Evolutionary conservation across 495 filamentous ascomycete species (phyloP), one percentile per base, ranked within the genome.

Genomic region (Haplographium delicatum): DNA sequence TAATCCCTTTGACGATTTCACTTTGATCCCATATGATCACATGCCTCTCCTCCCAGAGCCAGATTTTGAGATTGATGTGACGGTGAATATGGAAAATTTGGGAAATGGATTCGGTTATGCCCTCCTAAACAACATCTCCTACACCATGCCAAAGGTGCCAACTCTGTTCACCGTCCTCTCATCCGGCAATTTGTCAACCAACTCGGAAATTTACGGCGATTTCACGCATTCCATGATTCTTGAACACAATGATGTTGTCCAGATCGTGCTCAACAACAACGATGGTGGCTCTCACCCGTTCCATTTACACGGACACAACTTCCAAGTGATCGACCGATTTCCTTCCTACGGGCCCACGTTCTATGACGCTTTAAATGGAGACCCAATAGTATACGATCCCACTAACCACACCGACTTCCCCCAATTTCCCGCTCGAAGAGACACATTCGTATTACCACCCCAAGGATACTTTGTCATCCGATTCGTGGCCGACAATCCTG

Each of bases 181-280:
- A 81, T 2, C 85, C 83, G 5, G 55, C 72, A 15, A 27, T 23
- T 5, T 30, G n/a, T 25, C 49, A 46, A 81, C 77, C 1, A 69
- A 93, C 54, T 62, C 80, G 0, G 51, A 51, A 1, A 72, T 91
- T 34, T 95, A 95, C 62, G 89, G 89, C 16, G 44, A 24, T 4
- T 79, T 81, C 60, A 81, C 85, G 23, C 76, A 87, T 59, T 67
- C 84, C 0, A 73, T 82, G 59, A 65, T 91, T 13, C 70, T 91
- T 5, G 66, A 76, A 0, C 76, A 85, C 45, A 71, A 72, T 35
- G 72, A 90, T 2, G 66, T 89, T 1, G 75, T 95, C 23, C 82
- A 95, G 51, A 82, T 95, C 20, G 69, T 91, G 7, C 53, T 95
- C 23, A 91, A 91, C 72, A 95, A 91, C 65, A 57, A 72, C n/a